Evolutionary conservation across 768 basidiomycete genomes (phyloP).

Genomic region (Boletellus emodensis): DNA sequence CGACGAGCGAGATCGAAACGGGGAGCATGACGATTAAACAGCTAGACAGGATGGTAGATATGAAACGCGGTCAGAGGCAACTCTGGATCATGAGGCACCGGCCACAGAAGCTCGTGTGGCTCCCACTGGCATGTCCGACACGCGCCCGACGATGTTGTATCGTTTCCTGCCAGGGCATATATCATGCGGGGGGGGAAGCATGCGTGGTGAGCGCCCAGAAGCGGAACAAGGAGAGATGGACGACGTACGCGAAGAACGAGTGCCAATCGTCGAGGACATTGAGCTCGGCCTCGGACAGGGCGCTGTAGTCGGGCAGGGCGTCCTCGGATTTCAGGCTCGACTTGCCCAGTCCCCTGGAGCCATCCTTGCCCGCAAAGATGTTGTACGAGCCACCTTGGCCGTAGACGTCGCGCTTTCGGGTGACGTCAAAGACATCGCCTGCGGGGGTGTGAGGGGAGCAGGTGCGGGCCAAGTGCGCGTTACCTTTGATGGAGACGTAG

Average conservation of each 20-base stretch:
- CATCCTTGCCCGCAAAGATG: constrained; percentile 93
- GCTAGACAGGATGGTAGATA: not conserved
- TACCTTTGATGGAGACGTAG: constrained; percentile 92
- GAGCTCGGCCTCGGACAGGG: constrained; percentile 62
- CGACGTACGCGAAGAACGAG: constrained; percentile 76
- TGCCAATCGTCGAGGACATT: constrained; percentile 90
- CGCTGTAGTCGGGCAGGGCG: constrained; percentile 83
- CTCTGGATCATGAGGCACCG: too few species aligned
- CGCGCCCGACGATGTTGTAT: constrained; percentile 82
- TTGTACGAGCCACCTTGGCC: constrained; percentile 76
- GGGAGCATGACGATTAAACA: not conserved
- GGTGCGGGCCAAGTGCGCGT: constrained; percentile 37
- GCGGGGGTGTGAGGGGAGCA: constrained; percentile 1
- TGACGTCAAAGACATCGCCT: constrained; percentile 91
- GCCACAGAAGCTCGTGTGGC: constrained; percentile 19
- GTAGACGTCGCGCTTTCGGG: constrained; percentile 82
- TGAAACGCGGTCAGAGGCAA: not conserved
- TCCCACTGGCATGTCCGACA: constrained; percentile 49
- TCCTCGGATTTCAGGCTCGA: constrained; percentile 84
- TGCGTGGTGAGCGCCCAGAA: not conserved
- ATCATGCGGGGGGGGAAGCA: too few species aligned
- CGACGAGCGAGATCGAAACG: not conserved
- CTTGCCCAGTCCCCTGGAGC: constrained; percentile 82
- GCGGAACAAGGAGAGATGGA: too few species aligned
- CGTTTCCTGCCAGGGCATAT: constrained; percentile 52